These are phyloP conservation scores for Russula lepida DNA, from an alignment of 768 basidiomycete species.

Conservation along the genomic window DNA sequence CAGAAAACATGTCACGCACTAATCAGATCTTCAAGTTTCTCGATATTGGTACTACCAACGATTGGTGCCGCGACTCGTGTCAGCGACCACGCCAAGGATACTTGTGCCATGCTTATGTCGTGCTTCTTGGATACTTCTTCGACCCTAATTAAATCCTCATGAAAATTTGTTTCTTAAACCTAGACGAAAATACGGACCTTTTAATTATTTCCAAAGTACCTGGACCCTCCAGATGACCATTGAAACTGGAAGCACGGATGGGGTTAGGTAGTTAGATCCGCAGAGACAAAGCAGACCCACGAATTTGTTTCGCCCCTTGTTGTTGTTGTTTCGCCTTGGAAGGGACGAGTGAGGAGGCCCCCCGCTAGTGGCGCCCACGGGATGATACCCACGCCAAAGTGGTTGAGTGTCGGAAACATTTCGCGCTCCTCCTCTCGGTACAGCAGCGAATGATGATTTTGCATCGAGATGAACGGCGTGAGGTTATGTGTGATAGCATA, in stretches of 20 bases:
- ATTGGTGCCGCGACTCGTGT: conserved; percentile 9
- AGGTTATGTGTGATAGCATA: conserved; percentile 16
- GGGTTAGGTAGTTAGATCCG: neutral
- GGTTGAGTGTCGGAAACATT: conserved; percentile 29
- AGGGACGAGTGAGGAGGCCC: conserved; percentile 16
- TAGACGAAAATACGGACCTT: neutral
- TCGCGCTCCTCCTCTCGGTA: conserved; percentile 36
- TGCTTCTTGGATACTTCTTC: conserved; percentile 34
- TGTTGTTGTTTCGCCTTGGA: neutral
- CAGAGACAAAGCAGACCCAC: neutral
- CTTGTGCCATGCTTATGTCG: conserved; percentile 35
- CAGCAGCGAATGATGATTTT: conserved; percentile 27
- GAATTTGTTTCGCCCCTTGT: neutral
- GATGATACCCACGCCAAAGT: conserved; percentile 18
- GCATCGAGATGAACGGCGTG: conserved; percentile 19
- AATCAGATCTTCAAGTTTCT: conserved; percentile 18
- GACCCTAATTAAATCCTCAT: conserved; percentile 25
- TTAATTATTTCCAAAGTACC: conserved; percentile 17
- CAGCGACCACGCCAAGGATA: conserved; percentile 32
- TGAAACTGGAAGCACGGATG: neutral
- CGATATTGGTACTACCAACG: conserved; percentile 13
- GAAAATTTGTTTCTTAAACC: neutral
- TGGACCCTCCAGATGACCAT: neutral
- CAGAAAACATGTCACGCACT: neutral
- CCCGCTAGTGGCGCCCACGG: conserved; percentile 19